Percentiles rank a stretch among this genome's conserved stretches.
Conservation (phyloP, 345 rosid genomes). For the Brassica incana region DNA sequence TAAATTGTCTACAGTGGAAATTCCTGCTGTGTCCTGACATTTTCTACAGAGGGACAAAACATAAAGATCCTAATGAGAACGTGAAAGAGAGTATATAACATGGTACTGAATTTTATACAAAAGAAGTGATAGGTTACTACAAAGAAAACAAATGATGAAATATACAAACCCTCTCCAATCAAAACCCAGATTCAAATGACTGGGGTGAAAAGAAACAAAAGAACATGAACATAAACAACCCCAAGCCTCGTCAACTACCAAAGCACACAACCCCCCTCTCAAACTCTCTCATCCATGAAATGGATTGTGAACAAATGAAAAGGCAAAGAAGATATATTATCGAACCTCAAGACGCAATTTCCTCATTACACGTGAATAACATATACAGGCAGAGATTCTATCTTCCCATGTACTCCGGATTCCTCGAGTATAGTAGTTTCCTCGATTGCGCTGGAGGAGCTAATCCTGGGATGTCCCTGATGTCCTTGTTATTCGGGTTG, state of each 20-base stretch:
- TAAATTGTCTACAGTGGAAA: background rate
- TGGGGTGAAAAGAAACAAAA: background rate
- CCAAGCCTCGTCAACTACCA: slow-evolving; percentile 26
- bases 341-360: slow-evolving; percentile 33
- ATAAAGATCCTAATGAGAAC: slow-evolving; percentile 6
- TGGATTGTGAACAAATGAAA: slow-evolving; percentile 18
- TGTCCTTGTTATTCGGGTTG: slow-evolving; percentile 82
- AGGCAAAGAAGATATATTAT: slow-evolving; percentile 2
- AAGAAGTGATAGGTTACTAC: slow-evolving; percentile 14
- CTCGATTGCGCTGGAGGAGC: slow-evolving; percentile 97
- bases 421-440: slow-evolving; percentile 66
- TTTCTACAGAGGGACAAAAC: background rate
- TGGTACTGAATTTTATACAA: slow-evolving; percentile 36
- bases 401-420: slow-evolving; percentile 32
- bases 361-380: slow-evolving; percentile 20
- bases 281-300: slow-evolving; percentile 11
- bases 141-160: slow-evolving; percentile 1
- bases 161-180: slow-evolving; percentile 33
- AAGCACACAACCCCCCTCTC: slow-evolving; percentile 31
- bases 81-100: slow-evolving; percentile 17
- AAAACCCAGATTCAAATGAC: slow-evolving; percentile 28
- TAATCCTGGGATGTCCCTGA: slow-evolving; percentile 96
- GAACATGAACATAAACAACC: slow-evolving; percentile 17
- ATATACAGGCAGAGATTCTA: slow-evolving; percentile 25
- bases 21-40: slow-evolving; percentile 14